phyloP scores from a whole-genome alignment of 2,329 filamentous ascomycete genomes.

The Arthrobotrys iridis region DNA sequence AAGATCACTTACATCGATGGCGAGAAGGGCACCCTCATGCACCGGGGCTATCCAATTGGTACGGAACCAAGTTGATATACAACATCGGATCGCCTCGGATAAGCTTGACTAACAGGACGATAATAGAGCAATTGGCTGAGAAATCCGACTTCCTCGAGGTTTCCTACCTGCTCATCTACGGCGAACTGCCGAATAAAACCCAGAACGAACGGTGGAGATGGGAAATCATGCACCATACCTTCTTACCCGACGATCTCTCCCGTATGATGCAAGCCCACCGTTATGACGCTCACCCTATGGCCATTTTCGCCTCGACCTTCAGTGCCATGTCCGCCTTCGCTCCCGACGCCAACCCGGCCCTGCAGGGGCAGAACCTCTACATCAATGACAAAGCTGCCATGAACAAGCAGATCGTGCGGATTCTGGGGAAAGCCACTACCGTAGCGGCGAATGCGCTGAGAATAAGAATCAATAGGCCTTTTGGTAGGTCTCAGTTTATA shows the following conservation, averaged over 20 bases:
- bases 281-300: conserved; percentile 66
- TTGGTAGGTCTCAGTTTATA: too few relatives aligned
- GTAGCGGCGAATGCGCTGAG: conserved; percentile 67
- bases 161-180: conserved; percentile 67
- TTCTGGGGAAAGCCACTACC: conserved; percentile 67
- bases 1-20: conserved; percentile 68
- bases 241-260: conserved; percentile 57
- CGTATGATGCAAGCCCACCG: conserved; percentile 52
- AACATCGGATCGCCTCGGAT: too few relatives aligned
- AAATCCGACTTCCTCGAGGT: conserved; percentile 66
- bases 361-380: conserved; percentile 66
- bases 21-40: conserved; percentile 66
- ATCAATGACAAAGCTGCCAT: conserved; percentile 63
- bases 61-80: too few relatives aligned
- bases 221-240: conserved; percentile 67
- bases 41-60: conserved; percentile 66
- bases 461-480: conserved; percentile 66
- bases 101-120: not conserved
- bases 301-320: conserved; percentile 66
- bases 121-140: conserved; percentile 64
- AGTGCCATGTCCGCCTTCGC: conserved; percentile 66
- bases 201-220: conserved; percentile 64
- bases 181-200: conserved; percentile 64
- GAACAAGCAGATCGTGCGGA: conserved; percentile 67
- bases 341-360: conserved; percentile 66